phyloP scores from a whole-genome alignment of 208 protist species.

The Wallacemonas sp. region DNA sequence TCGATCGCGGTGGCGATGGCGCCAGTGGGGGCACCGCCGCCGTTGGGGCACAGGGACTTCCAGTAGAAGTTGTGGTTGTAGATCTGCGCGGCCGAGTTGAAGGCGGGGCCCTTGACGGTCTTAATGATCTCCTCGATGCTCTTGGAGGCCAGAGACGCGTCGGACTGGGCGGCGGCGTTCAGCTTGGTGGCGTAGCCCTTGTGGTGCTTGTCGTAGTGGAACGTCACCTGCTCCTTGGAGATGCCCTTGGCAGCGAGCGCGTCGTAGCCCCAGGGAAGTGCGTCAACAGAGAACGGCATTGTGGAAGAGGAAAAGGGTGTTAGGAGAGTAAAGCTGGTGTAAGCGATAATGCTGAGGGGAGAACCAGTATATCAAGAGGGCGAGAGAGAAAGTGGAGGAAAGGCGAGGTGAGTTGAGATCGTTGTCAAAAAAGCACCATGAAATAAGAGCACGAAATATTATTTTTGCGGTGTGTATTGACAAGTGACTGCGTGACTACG shows the following conservation, averaged over 20 bases:
- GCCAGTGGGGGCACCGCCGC: conserved; percentile 63
- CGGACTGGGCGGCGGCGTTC: conserved; percentile 73
- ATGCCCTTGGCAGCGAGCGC: conserved; percentile 82
- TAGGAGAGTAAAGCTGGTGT: conserved; percentile 5
- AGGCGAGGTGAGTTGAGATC: too few species aligned
- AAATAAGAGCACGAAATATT: too few species aligned
- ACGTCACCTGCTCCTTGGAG: conserved; percentile 87
- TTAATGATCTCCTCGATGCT: conserved; percentile 85
- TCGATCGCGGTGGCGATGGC: conserved; percentile 73
- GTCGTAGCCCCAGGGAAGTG: conserved; percentile 80
- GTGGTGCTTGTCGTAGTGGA: conserved; percentile 94
- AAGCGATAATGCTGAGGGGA: not conserved
- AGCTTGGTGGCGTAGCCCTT: conserved; percentile 91
- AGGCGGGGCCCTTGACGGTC: conserved; percentile 76
- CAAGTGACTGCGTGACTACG: too few species aligned
- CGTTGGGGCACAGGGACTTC: conserved; percentile 73
- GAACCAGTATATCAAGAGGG: not conserved
- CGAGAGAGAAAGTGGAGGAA: not conserved
- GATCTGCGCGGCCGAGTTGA: conserved; percentile 93
- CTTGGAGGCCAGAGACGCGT: conserved; percentile 65
- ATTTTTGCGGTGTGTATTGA: too few species aligned
- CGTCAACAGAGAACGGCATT: conserved; percentile 72
- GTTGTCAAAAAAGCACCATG: too few species aligned
- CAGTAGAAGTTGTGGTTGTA: conserved; percentile 97
- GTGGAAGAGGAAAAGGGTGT: not conserved